Evolutionary conservation across 2,329 filamentous ascomycete species (phyloP), one percentile per base, ranked within the genome.

Genomic region (Colletotrichum sansevieriae): DNA sequence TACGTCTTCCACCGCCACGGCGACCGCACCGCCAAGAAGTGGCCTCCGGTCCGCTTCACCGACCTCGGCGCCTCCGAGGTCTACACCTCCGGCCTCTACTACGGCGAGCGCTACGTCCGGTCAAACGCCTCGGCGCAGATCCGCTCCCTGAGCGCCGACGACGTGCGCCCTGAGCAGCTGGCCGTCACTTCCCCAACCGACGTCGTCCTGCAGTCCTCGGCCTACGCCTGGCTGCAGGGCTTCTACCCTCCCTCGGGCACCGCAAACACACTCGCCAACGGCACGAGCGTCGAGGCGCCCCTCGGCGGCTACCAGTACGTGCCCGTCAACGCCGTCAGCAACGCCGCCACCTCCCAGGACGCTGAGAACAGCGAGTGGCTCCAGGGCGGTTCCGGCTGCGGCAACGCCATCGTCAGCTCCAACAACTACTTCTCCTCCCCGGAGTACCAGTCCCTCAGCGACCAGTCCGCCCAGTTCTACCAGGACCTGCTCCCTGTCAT

Each of bases 1-100:
- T 96, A 95, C 79, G 90, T 97, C 80, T 97, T 97, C 84, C 90
- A 93, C 74, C 92, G 95, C 52, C 95, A 98, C 82, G 95, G 95
- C 66, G 95, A 98, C 79, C 90, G 95, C 64, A 95, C 94, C 0
- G 82, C 93, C 71, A 97, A 97, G 82, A 84, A 88, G 18, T 89
- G 88, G 71, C 84, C 89, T 52, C 91, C 92, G 12, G 89, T 92
- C 33, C 86, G 87, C 72, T 81, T 98, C 77, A 97, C 95, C 12
- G 86, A 91, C 68, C 86, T 97, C 59, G 95, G 95, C 37, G 94
- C 95, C 76, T 82, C 86, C 55, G 85, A 98, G 82, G 89, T 94
- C 73, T 91, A 89, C 79, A 83, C 85, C 54, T 90, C 91, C 0
- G 95, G 93, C 70, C 78, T 83, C 65, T 95, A 91, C 85, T 97